Evolutionary conservation across 441 rosid genomes (phyloP).

Genomic region (Theobroma grandiflorum): DNA sequence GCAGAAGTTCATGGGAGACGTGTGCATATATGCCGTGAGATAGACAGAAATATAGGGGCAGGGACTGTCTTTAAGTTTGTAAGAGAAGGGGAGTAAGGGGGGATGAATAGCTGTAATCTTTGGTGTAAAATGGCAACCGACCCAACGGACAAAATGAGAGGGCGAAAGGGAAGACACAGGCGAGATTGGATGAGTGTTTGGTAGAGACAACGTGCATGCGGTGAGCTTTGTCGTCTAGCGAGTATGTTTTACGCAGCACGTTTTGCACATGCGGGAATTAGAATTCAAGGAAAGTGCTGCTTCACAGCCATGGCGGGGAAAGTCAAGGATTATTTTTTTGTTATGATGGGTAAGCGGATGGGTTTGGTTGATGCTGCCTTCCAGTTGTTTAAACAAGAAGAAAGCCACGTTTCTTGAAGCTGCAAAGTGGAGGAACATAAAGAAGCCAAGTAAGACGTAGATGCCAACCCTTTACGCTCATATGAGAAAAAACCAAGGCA

Average conservation of each 20-base stretch:
- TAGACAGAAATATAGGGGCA: not conserved
- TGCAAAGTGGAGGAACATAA: slow-evolving; percentile 8
- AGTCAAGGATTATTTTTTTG: not conserved
- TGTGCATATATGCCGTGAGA: not conserved
- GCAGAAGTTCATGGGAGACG: slow-evolving; percentile 4
- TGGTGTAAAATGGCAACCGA: slow-evolving; percentile 12
- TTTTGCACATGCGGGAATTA: not conserved
- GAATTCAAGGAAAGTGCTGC: not conserved
- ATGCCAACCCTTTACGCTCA: not conserved
- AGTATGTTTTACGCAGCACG: slow-evolving; percentile 1
- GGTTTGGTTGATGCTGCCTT: not conserved
- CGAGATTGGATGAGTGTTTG: not conserved
- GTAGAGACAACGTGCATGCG: not conserved
- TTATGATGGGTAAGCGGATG: not conserved
- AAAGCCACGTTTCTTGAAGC: slow-evolving; percentile 16
- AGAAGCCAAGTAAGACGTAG: slow-evolving; percentile 4
- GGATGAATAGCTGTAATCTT: slow-evolving; percentile 22
- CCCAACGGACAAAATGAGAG: not conserved
- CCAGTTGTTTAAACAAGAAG: not conserved
- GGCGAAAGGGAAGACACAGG: not conserved
- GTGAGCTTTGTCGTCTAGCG: slow-evolving; percentile 24
- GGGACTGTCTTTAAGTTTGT: slow-evolving; percentile 12
- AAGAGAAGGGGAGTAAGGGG: slow-evolving; percentile 10
- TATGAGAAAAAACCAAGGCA: not conserved
- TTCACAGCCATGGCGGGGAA: not conserved